A percentile compares a stretch with the other conserved stretches of the same genome.
Evolutionary conservation across 495 filamentous ascomycete genomes (phyloP).

Genomic region (Lasiosphaeria miniovina): DNA sequence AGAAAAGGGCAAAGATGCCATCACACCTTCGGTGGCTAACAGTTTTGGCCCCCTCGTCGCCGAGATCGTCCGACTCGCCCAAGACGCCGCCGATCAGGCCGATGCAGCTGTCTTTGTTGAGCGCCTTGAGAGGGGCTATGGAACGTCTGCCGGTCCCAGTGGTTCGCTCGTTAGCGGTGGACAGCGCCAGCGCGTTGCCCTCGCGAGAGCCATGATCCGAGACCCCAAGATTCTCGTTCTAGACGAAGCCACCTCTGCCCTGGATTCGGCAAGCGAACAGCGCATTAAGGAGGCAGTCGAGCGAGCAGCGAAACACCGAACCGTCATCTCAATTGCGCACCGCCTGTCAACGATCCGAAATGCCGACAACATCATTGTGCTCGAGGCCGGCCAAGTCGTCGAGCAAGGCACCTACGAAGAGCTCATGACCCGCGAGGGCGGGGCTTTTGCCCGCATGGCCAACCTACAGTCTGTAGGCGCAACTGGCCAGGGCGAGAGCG

Average conservation of each 20-base stretch:
- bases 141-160: slow-evolving; percentile 86
- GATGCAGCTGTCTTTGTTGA: slow-evolving; percentile 87
- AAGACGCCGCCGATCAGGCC: slow-evolving; percentile 76
- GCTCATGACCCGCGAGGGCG: slow-evolving; percentile 50
- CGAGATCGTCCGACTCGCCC: slow-evolving; percentile 61
- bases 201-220: slow-evolving; percentile 79
- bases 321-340: slow-evolving; percentile 91
- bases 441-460: slow-evolving; percentile 51
- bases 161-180: slow-evolving; percentile 86
- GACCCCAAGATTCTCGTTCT: slow-evolving; percentile 85
- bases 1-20: slow-evolving; percentile 13
- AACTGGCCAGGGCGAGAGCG: neutral
- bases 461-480: slow-evolving; percentile 46
- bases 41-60: slow-evolving; percentile 32
- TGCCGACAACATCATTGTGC: slow-evolving; percentile 92
- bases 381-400: slow-evolving; percentile 72
- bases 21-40: neutral
- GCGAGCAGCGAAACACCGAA: slow-evolving; percentile 73
- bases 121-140: slow-evolving; percentile 76
- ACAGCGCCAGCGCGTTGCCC: slow-evolving; percentile 84
- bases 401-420: slow-evolving; percentile 74
- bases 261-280: slow-evolving; percentile 90
- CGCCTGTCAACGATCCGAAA: slow-evolving; percentile 91
- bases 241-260: slow-evolving; percentile 85
- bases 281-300: slow-evolving; percentile 89